Evolutionary conservation across 1,284 basidiomycete genomes (phyloP).

Genomic region (Moesziomyces antarcticus): DNA sequence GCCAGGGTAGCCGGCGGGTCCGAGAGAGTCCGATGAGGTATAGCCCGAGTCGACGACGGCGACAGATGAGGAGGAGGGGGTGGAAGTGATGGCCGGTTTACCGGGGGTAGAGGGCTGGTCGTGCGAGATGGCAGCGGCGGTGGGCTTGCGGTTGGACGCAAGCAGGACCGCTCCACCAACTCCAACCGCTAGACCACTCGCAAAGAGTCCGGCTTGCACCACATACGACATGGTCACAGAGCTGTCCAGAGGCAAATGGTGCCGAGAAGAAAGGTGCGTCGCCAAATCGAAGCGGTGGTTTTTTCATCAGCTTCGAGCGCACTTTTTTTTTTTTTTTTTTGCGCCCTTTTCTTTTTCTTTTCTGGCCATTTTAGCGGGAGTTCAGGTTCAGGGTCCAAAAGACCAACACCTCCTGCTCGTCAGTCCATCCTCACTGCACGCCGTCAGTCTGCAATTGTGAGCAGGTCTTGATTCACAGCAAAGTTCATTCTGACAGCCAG

Average conservation of each 20-base stretch:
- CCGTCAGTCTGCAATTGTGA: too few relatives aligned
- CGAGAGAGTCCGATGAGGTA: conserved; percentile 27
- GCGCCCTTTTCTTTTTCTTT: conserved; percentile 2
- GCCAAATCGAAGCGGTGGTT: too few relatives aligned
- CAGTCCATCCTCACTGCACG: too few relatives aligned
- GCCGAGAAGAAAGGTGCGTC: neutral
- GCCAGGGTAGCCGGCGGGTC: conserved; percentile 70
- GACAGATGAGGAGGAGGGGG: conserved; percentile 4
- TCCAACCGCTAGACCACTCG: conserved; percentile 77
- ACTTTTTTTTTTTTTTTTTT: neutral
- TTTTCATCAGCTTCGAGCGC: too few relatives aligned
- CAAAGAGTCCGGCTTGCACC: conserved; percentile 86
- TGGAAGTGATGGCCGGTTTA: conserved; percentile 7
- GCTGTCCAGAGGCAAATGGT: neutral
- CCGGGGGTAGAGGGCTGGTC: conserved; percentile 3
- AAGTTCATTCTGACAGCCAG: neutral
- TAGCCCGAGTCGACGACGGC: conserved; percentile 28
- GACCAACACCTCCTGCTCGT: conserved; percentile 10
- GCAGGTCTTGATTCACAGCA: neutral
- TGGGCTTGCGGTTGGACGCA: conserved; percentile 13
- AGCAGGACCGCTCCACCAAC: conserved; percentile 70
- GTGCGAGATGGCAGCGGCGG: neutral
- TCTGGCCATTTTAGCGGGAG: neutral
- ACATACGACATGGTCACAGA: conserved; percentile 82
- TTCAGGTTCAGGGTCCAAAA: conserved; percentile 18